A percentile compares a stretch with the other conserved stretches of the same genome.
These are phyloP conservation scores for Pseudogymnoascus sp. DNA, from an alignment of 2,329 filamentous ascomycete species.

Conservation along the genomic window DNA sequence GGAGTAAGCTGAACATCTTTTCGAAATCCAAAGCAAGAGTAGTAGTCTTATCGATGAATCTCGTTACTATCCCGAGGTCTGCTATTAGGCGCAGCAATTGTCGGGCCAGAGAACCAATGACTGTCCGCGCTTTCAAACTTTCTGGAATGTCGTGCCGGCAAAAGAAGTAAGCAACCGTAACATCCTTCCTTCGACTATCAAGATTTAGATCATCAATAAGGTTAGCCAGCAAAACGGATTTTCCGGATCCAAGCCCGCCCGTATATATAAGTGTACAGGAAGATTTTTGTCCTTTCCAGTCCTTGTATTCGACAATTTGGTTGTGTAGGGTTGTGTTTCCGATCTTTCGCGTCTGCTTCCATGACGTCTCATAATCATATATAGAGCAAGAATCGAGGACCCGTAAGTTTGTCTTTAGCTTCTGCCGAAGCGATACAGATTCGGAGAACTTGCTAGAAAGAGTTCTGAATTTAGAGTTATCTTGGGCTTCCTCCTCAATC, in stretches of 20 bases:
- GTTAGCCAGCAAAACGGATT: constrained; percentile 39
- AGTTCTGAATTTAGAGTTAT: constrained; percentile 23
- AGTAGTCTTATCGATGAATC: background rate
- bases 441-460: constrained; percentile 18
- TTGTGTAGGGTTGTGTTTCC: constrained; percentile 30
- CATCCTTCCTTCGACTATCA: constrained; percentile 7
- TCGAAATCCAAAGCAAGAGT: constrained; percentile 15
- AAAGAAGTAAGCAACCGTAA: constrained; percentile 30
- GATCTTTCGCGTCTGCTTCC: constrained; percentile 36
- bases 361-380: constrained; percentile 33
- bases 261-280: constrained; percentile 29
- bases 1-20: constrained; percentile 20
- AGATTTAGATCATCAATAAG: constrained; percentile 34
- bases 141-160: constrained; percentile 27
- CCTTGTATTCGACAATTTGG: constrained; percentile 19
- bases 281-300: constrained; percentile 23
- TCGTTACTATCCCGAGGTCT: constrained; percentile 16
- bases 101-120: constrained; percentile 30
- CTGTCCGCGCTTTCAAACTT: constrained; percentile 24
- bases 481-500: constrained; percentile 18
- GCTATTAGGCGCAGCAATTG: constrained; percentile 30
- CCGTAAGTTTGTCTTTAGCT: constrained; percentile 18
- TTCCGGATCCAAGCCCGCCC: constrained; percentile 38
- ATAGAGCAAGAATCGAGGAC: constrained; percentile 35
- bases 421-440: constrained; percentile 11